Percentiles rank a stretch among this genome's conserved stretches.
Conservation (phyloP, 495 filamentous ascomycete species). For the Melanomma pulvis-pyrius region DNA sequence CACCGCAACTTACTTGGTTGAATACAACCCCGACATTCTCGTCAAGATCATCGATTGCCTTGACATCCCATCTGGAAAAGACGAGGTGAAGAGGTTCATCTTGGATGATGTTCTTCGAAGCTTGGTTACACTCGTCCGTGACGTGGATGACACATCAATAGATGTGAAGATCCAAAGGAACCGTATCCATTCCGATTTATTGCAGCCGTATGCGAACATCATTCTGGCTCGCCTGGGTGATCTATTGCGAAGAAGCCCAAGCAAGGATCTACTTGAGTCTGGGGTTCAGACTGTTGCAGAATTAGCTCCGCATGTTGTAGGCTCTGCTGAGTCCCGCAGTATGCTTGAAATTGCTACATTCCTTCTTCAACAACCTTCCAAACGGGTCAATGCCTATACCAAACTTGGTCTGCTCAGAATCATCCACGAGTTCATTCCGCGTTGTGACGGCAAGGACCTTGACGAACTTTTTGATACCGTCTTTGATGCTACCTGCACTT, state of each 20-base stretch:
- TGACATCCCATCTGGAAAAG: constrained; percentile 72
- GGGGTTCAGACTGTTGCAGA: constrained; percentile 76
- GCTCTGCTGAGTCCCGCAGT: constrained; percentile 67
- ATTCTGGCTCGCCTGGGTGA: constrained; percentile 54
- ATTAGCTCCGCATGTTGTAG: constrained; percentile 72
- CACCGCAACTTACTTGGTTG: constrained; percentile 67
- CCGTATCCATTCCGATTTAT: constrained; percentile 21
- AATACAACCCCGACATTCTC: constrained; percentile 65
- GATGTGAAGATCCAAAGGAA: constrained; percentile 12
- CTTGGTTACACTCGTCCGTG: constrained; percentile 67
- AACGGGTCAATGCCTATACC: constrained; percentile 76
- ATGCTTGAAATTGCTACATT: constrained; percentile 75
- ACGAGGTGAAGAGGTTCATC: constrained; percentile 83
- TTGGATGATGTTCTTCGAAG: constrained; percentile 70
- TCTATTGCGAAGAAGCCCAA: constrained; percentile 64
- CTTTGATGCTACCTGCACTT: constrained; percentile 66
- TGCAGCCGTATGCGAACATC: constrained; percentile 32
- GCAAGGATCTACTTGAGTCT: constrained; percentile 71
- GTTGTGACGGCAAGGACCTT: constrained; percentile 60
- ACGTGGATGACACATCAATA: constrained; percentile 46
- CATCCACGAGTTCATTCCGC: constrained; percentile 72
- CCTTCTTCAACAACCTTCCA: constrained; percentile 79
- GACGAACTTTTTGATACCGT: constrained; percentile 59
- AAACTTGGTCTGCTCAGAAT: constrained; percentile 79
- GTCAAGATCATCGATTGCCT: constrained; percentile 72